Conservation (phyloP, 192 early-diverging fungal species). For the Backusella liffmaniae region DNA sequence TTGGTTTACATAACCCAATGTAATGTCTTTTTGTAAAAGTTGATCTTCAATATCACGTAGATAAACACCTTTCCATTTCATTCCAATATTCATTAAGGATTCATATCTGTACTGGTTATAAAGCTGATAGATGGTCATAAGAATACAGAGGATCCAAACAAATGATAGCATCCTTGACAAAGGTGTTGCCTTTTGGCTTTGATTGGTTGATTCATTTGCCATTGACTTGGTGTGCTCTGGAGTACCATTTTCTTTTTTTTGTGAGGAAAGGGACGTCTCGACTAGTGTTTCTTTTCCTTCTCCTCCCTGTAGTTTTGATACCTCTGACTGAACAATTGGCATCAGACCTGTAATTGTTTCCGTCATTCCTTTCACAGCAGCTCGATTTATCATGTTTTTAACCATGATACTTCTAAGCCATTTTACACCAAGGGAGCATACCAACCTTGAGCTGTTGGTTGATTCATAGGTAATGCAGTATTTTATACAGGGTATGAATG, state of each 20-base stretch:
- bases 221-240: not conserved
- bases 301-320: constrained; percentile 14
- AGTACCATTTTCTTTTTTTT: constrained; percentile 25
- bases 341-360: constrained; percentile 47
- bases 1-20: constrained; percentile 9
- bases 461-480: constrained; percentile 69
- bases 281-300: not conserved
- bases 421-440: constrained; percentile 56
- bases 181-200: not conserved
- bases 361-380: constrained; percentile 57
- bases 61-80: constrained; percentile 42
- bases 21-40: constrained; percentile 17
- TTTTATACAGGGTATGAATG: constrained; percentile 58
- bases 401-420: constrained; percentile 71
- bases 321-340: constrained; percentile 43
- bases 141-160: not conserved
- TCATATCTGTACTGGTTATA: constrained; percentile 15
- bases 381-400: constrained; percentile 63
- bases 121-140: not conserved
- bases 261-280: not conserved
- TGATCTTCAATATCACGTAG: constrained; percentile 46
- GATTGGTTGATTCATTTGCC: not conserved
- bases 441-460: constrained; percentile 50
- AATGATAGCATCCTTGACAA: not conserved
- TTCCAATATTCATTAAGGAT: constrained; percentile 21